These are phyloP conservation scores for Moesziomyces globuligerus DNA, from an alignment of 1,284 basidiomycete genomes.

Conservation along the genomic window DNA sequence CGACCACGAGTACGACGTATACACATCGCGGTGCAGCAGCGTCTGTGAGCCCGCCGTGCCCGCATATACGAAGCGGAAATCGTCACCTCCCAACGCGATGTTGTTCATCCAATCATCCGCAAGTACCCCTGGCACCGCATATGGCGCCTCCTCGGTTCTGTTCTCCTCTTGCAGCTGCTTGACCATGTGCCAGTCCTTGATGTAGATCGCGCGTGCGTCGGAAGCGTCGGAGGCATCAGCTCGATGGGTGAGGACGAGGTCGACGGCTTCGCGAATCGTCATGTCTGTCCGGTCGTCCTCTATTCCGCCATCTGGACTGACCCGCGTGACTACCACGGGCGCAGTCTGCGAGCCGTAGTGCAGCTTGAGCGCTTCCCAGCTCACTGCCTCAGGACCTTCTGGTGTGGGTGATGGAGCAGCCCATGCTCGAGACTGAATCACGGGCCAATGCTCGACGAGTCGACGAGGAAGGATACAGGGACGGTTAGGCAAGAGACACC, in stretches of 20 bases:
- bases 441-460: constrained; percentile 31
- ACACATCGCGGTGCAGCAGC: constrained; percentile 59
- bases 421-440: constrained; percentile 3
- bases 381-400: background rate
- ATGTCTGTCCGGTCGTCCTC: constrained; percentile 32
- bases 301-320: background rate
- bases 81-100: constrained; percentile 60
- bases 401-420: background rate
- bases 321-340: constrained; percentile 33
- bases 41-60: constrained; percentile 47
- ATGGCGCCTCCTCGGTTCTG: constrained; percentile 59
- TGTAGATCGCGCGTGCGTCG: constrained; percentile 68
- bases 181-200: constrained; percentile 74
- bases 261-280: constrained; percentile 29
- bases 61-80: constrained; percentile 69
- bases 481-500: constrained; percentile 40
- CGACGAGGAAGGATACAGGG: constrained; percentile 47
- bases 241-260: constrained; percentile 22
- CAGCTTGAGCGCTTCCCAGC: constrained; percentile 29
- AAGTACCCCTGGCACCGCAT: constrained; percentile 70
- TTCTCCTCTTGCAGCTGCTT: constrained; percentile 51
- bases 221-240: background rate
- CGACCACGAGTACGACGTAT: constrained; percentile 73
- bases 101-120: constrained; percentile 71
- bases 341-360: constrained; percentile 37